Base-by-base conservation (phyloP, 2,329 filamentous ascomycete genomes). In the Albifimbria verrucaria region DNA sequence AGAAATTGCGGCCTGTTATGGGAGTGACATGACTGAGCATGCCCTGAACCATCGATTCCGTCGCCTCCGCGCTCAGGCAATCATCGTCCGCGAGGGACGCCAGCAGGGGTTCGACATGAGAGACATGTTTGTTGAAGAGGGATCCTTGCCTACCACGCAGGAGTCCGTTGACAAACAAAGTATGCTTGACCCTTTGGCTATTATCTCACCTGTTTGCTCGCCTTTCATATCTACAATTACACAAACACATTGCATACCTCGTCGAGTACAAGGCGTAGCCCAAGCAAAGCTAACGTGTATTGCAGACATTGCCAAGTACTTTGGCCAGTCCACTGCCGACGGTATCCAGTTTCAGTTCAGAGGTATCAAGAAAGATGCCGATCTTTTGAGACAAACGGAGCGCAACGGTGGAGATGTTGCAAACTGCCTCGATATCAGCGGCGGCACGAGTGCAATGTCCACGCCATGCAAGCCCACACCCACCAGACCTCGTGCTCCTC, bases 311-410 rank as follows among this genome's bases (percentile, higher is more conserved):
- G 77, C 79, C 55, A 80, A 77, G 55, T 78, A 80, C 66, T 86
- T 82, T 57, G 82, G 82, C 23, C 80, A 82, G 52, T 82, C 79
- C 3, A 86, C 82, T 0, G 63, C 73, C 0, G 75, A 76, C 20
- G 83, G 83, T 9, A 76, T 86, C n/a, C 76, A 78, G 58, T 86
- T 82, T 63, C 82, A 85, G 60, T 84, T 86, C 61, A 77, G 82
- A 1, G 55, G 64, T 22, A 77, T 85, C 68, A 83, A 82, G 66
- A 72, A 71, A 32, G 73, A 82, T 25, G 81, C 77, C 25, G 75
- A 79, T 39, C 67, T 66, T 2, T 74, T 85, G 44, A 70, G 73
- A 42, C 61, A 69, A 3, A 75, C 76, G 3, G 72, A 75, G n/a
- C 67, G 70, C 21, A 64, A 68, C 1, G 77, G 77, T 23, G 68